Percentiles rank a stretch among this genome's conserved stretches.
Evolutionary conservation across 106 monocot species (phyloP).

Genomic region (Allium sativum): DNA sequence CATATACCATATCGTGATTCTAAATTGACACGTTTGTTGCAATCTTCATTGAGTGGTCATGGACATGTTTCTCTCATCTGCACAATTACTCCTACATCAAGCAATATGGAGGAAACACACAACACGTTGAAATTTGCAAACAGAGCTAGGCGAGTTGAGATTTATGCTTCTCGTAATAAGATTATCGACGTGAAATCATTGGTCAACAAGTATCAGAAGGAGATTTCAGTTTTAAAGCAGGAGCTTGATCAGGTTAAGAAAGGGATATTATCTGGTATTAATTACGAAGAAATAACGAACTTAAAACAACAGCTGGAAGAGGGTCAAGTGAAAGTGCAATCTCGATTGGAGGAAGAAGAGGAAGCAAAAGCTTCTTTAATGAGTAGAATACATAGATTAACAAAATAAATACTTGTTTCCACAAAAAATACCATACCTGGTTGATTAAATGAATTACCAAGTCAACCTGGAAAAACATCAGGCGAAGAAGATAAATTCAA

Average conservation of each 20-base stretch:
- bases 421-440: slow-evolving; percentile 83
- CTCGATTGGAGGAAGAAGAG: slow-evolving; percentile 96
- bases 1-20: slow-evolving; percentile 99
- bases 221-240: slow-evolving; percentile 78
- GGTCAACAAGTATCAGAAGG: slow-evolving; percentile 96
- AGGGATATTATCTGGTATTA: slow-evolving; percentile 59
- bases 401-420: slow-evolving; percentile 95
- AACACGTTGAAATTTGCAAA: slow-evolving; percentile 98
- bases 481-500: slow-evolving; percentile 43
- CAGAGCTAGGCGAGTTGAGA: slow-evolving; percentile 96
- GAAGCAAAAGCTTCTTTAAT: slow-evolving; percentile 96
- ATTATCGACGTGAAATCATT: slow-evolving; percentile 98
- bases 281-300: slow-evolving; percentile 82
- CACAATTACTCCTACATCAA: slow-evolving; percentile 95
- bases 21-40: slow-evolving; percentile 92
- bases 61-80: slow-evolving; percentile 96
- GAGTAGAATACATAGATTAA: slow-evolving; percentile 96
- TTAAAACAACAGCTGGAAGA: slow-evolving; percentile 86
- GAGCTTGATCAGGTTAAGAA: slow-evolving; percentile 87
- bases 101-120: slow-evolving; percentile 95
- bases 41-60: slow-evolving; percentile 95
- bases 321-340: slow-evolving; percentile 99
- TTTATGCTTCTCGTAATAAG: slow-evolving; percentile 93
- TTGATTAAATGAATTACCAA: slow-evolving; percentile 43
- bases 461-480: slow-evolving; percentile 11